Base-by-base conservation (phyloP, 805 yeast species). In the Danielozyma ontarioensis region DNA sequence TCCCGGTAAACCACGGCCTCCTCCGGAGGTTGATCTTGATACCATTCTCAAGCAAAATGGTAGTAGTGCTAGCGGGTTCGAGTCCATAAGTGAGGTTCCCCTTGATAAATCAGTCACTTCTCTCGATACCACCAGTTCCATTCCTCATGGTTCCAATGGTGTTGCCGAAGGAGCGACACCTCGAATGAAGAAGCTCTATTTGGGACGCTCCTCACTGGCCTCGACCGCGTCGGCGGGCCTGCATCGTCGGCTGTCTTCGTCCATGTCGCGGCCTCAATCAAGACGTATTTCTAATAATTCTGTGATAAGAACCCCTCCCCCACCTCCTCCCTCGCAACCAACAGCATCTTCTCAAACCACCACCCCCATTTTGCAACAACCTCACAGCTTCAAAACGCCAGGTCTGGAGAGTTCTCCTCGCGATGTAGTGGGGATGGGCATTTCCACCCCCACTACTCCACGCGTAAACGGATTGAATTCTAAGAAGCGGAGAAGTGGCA, bases 401-500 rank as follows among this genome's bases (percentile, higher is more conserved):
- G 33, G 33, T 3, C 26, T n/a, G 4, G 14, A 16, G 5, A 27
- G 26, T 3, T 53, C 59, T 10, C 61, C 62, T 1, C 34, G 55
- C 28, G 58, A 54, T n/a, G 42, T 44, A 28, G 37, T 54, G 21
- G 53, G 55, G 5, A 37, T 41, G 36, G 47, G 48, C 4, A 32
- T 40, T 18, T 35, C 33, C 27, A 27, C 35, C 18, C 44, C 33
- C n/a, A 6, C 36, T 13, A 15, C 24, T 30, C 18, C 21, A 34
- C 4, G 30, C 39, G 13, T 18, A n/a, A 17, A 23, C 26, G 3
- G 13, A 5, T 3, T 18, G 27, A 13, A 13, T 27, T 8, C 4
- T 27, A 36, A 32, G 32, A 35, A 40, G 29, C 53, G 70, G 34
- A 68, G 65, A 41, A 70, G 69, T 41, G 72, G 76, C 2, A 72